Evolutionary conservation across 192 early-diverging fungal genomes (phyloP).

Genomic region (Mortierella claussenii): DNA sequence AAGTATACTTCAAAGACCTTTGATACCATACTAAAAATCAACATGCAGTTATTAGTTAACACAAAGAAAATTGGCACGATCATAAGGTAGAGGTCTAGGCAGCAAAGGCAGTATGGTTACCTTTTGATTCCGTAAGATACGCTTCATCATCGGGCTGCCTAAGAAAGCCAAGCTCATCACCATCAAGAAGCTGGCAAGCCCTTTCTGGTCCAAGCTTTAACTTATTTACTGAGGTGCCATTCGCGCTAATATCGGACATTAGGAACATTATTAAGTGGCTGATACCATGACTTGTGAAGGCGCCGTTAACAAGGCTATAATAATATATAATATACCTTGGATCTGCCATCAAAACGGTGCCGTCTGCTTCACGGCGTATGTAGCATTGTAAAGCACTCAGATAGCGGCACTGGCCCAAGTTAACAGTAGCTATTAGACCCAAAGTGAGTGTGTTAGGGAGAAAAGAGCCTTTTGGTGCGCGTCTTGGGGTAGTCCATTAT

Average conservation of each 20-base stretch:
- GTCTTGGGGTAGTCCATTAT: background rate
- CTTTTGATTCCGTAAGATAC: background rate
- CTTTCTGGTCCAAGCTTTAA: background rate
- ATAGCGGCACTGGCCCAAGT: background rate
- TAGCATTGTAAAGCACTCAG: slow-evolving; percentile 9
- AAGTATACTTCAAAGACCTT: background rate
- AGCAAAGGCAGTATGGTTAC: background rate
- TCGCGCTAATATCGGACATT: background rate
- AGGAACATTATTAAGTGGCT: background rate
- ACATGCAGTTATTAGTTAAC: background rate
- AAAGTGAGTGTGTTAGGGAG: background rate
- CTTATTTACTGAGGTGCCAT: slow-evolving; percentile 20
- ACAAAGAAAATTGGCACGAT: background rate
- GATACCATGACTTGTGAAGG: background rate
- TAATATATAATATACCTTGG: slow-evolving; percentile 9
- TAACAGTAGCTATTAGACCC: background rate
- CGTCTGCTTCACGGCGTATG: background rate
- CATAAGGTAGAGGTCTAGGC: background rate
- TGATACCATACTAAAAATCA: background rate
- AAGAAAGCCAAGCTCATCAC: slow-evolving; percentile 22
- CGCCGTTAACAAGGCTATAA: background rate
- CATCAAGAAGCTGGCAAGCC: slow-evolving; percentile 10
- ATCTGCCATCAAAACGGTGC: slow-evolving; percentile 4
- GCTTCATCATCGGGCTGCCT: slow-evolving; percentile 9
- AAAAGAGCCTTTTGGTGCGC: background rate